A percentile compares a stretch with the other conserved stretches of the same genome.
phyloP scores from a whole-genome alignment of 495 filamentous ascomycete species.

The Aspergillus sparsus region DNA sequence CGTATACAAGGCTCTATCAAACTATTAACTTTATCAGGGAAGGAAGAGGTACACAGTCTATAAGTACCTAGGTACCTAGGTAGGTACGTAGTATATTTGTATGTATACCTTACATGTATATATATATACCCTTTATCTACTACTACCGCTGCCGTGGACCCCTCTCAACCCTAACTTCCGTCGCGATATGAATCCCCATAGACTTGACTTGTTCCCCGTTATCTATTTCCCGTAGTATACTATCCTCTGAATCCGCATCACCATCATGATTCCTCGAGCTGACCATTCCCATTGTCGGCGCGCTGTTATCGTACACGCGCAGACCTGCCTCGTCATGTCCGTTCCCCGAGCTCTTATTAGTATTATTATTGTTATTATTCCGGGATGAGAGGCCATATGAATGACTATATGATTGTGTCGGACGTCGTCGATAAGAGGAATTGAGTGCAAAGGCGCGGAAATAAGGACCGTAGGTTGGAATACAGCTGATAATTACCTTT shows the following conservation, averaged over 20 bases:
- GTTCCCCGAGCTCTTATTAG: no score
- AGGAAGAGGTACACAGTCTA: no score
- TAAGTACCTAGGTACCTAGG: no score
- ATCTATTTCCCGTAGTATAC: neutral
- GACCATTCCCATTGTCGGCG: neutral
- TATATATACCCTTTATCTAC: neutral
- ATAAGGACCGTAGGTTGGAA: constrained; percentile 53
- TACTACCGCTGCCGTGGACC: neutral
- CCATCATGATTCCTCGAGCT: neutral
- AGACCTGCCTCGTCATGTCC: neutral
- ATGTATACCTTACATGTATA: neutral
- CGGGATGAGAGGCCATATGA: neutral
- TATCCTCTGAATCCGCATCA: neutral
- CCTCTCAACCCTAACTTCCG: constrained; percentile 10
- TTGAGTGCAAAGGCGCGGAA: constrained; percentile 41
- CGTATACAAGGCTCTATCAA: no score
- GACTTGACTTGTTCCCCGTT: neutral
- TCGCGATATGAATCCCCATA: constrained; percentile 9
- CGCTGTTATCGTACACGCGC: neutral
- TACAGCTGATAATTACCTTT: constrained; percentile 47
- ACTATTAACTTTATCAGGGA: no score
- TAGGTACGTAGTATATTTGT: no score
- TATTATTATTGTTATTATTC: neutral
- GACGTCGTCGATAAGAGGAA: constrained; percentile 13
- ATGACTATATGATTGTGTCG: neutral